Evolutionary conservation across 164 flowering plant genomes (phyloP), one percentile per base, ranked within the genome.

Genomic region (Tetracentron sinense): DNA sequence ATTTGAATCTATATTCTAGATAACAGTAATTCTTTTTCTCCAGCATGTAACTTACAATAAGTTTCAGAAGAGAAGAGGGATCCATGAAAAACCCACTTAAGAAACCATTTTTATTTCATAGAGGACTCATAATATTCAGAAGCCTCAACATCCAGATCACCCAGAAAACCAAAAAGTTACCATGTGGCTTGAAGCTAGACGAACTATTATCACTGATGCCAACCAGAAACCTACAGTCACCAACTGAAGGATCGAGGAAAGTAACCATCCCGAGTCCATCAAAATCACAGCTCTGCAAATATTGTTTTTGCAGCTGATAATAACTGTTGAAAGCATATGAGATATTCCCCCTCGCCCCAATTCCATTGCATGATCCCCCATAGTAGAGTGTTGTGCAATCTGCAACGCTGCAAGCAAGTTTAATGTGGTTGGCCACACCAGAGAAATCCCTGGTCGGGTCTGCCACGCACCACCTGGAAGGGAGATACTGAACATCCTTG

Each of bases 321-420:
- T 88, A 92, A 72, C 96, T 90, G 72, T 88, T 92, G 75, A 92
- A 92, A 20, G 98, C 94, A 68, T 88, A 92, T 1, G 98, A 92
- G 42, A 90, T 75, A 44, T 92, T 92, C 21, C 84, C 98, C 75
- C 84, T 86, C 0, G 53, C 81, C 1, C 93, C 98, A 33, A 92
- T 79, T 19, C 72, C 89, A 68, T 81, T 84, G 79, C 98, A 92
- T 1, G 98, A 88, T 54, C 96, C 96, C 0, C 98, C 97, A 63
- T 85, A 85, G 67, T 65, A 60, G 52, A 90, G 88, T 15, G 92
- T 85, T 7, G 97, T 86, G 76, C 98, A 92, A 69, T 92, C 96
- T 22, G 96, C 96, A 60, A 54, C 71, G 59, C 79, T 82, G 69
- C 98, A 92, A 50, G 94, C 98, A 58, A 90, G 73, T 66, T 62